Evolutionary conservation across 768 basidiomycete species (phyloP).

Genomic region (Leccinum arenicola): DNA sequence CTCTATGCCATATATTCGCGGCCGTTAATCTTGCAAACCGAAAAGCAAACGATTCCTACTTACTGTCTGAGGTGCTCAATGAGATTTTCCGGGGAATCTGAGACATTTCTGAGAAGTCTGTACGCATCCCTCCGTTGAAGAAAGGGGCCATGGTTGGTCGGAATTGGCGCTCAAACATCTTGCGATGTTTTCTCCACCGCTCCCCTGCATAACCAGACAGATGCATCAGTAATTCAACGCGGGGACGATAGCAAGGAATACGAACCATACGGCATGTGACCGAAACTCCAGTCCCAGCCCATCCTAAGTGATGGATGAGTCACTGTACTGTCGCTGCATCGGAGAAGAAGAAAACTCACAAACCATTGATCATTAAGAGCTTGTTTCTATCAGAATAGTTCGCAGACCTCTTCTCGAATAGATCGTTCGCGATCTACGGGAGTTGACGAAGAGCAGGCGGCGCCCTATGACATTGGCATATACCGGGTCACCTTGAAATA

Average conservation of each 20-base stretch:
- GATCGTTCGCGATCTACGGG: constrained; percentile 44
- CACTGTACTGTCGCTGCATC: not conserved
- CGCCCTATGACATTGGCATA: constrained; percentile 50
- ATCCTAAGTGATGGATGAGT: constrained; percentile 34
- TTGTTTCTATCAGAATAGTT: constrained; percentile 55
- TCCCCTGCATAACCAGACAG: constrained; percentile 35
- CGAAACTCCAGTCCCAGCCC: constrained; percentile 51
- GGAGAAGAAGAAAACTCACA: constrained; percentile 32
- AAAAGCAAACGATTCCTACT: constrained; percentile 12
- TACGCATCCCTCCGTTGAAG: constrained; percentile 42
- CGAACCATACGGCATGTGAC: constrained; percentile 40
- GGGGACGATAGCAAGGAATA: constrained; percentile 17
- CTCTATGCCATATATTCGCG: constrained; percentile 44
- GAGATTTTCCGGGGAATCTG: constrained; percentile 43
- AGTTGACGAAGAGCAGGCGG: constrained; percentile 47
- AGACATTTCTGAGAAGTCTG: constrained; percentile 42
- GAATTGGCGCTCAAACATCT: constrained; percentile 52
- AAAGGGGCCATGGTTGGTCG: constrained; percentile 42
- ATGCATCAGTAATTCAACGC: not conserved
- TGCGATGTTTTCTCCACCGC: constrained; percentile 50
- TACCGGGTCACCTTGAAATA: constrained; percentile 45
- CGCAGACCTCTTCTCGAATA: constrained; percentile 54
- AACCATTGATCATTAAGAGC: constrained; percentile 47
- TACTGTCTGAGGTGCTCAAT: constrained; percentile 49
- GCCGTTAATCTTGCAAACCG: not conserved